A percentile compares a stretch with the other conserved stretches of the same genome.
These are phyloP conservation scores for Phytopythium vexans DNA, from an alignment of 352 stramenopile genomes.

Conservation along the genomic window DNA sequence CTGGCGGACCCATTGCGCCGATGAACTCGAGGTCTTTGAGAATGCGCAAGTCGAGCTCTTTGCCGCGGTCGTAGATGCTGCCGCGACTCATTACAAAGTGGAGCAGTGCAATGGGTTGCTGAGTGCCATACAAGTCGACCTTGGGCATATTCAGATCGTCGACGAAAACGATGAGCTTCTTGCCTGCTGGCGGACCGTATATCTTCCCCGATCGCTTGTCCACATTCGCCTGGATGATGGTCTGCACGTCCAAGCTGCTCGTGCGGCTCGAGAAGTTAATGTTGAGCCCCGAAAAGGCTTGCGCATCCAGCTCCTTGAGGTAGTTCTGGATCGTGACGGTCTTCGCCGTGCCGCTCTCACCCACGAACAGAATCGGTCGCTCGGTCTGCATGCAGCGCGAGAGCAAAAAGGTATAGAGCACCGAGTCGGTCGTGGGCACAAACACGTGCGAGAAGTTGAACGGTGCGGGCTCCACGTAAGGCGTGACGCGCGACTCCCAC, in stretches of 20 bases:
- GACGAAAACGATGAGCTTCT: slow-evolving; percentile 94
- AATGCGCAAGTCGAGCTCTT: slow-evolving; percentile 92
- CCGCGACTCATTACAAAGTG: slow-evolving; percentile 92
- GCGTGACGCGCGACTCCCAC: slow-evolving; percentile 83
- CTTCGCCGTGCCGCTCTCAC: slow-evolving; percentile 94
- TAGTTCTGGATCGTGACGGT: slow-evolving; percentile 96
- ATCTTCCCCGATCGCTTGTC: slow-evolving; percentile 95
- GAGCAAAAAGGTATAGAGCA: slow-evolving; percentile 93
- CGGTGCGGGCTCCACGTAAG: slow-evolving; percentile 90
- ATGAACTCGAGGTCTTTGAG: slow-evolving; percentile 94
- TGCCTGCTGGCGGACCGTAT: slow-evolving; percentile 91
- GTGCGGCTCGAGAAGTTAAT: slow-evolving; percentile 95
- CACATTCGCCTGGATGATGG: slow-evolving; percentile 93
- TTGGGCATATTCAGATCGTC: slow-evolving; percentile 98
- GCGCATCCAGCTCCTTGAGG: slow-evolving; percentile 73
- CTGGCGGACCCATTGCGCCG: slow-evolving; percentile 93
- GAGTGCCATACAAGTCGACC: slow-evolving; percentile 94
- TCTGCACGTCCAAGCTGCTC: slow-evolving; percentile 92
- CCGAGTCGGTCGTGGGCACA: slow-evolving; percentile 93
- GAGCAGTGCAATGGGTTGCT: slow-evolving; percentile 94
- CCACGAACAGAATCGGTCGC: slow-evolving; percentile 92
- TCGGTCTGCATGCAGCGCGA: slow-evolving; percentile 83
- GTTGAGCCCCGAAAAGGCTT: slow-evolving; percentile 63
- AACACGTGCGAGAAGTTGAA: slow-evolving; percentile 96
- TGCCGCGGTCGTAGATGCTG: slow-evolving; percentile 93